phyloP scores from a whole-genome alignment of 495 filamentous ascomycete genomes.

The Cercophora scortea region DNA sequence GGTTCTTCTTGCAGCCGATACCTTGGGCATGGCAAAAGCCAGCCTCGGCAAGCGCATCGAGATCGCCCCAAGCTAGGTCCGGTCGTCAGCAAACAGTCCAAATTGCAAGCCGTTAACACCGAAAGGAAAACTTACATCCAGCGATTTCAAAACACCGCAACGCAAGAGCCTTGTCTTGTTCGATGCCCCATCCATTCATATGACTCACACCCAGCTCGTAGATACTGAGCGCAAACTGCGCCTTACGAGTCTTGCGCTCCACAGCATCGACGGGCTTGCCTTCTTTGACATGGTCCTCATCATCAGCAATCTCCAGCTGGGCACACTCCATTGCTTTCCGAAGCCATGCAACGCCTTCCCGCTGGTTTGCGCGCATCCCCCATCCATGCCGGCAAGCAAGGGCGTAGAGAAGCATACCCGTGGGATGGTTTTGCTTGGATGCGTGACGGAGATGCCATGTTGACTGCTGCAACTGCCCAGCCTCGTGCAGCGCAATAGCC shows the following conservation, averaged over 20 bases:
- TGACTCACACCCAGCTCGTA: constrained; percentile 97
- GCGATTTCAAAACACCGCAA: constrained; percentile 94
- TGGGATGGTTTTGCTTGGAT: constrained; percentile 75
- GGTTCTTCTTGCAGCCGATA: constrained; percentile 84
- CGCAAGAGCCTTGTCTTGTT: constrained; percentile 82
- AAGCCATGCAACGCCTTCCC: constrained; percentile 83
- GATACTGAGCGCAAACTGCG: constrained; percentile 88
- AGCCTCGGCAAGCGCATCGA: constrained; percentile 81
- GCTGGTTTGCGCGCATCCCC: constrained; percentile 89
- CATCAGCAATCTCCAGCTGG: constrained; percentile 71
- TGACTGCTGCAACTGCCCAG: constrained; percentile 77
- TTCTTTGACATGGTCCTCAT: constrained; percentile 59
- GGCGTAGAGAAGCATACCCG: constrained; percentile 92
- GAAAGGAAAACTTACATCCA: constrained; percentile 52
- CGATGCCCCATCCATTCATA: constrained; percentile 95
- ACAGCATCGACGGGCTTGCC: constrained; percentile 53
- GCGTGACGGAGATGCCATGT: constrained; percentile 93
- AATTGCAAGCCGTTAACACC: background rate
- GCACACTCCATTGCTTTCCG: constrained; percentile 83
- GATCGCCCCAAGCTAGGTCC: constrained; percentile 76
- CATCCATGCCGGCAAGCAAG: constrained; percentile 96
- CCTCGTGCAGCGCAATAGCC: constrained; percentile 82
- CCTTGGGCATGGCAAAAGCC: constrained; percentile 85
- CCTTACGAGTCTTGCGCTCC: constrained; percentile 70
- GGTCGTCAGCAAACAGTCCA: constrained; percentile 7